These are phyloP conservation scores for Megacollybia platyphylla DNA, from an alignment of 1,284 basidiomycete species.

Conservation along the genomic window DNA sequence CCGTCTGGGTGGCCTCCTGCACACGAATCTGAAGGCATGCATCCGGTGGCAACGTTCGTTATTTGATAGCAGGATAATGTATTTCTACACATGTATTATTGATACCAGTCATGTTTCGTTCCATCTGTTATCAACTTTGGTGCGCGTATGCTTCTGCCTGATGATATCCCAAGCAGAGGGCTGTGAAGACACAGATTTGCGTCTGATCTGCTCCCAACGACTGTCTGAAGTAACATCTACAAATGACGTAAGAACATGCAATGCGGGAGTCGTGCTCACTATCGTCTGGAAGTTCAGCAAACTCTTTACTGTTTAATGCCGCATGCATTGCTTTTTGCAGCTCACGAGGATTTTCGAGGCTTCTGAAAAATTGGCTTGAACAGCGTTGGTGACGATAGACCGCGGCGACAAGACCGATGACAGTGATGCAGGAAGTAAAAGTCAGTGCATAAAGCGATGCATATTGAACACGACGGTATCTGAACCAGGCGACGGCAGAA, in stretches of 20 bases:
- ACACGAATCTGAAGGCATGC: not conserved
- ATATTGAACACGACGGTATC: too few species aligned
- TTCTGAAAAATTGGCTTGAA: conserved; percentile 2
- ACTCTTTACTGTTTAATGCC: too few species aligned
- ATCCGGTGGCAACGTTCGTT: not conserved
- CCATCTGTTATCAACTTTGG: conserved; percentile 44
- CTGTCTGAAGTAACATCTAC: conserved; percentile 9
- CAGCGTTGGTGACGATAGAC: too few species aligned
- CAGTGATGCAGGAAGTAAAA: too few species aligned
- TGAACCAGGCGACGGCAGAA: too few species aligned
- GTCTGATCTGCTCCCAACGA: conserved; percentile 55
- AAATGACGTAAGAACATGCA: too few species aligned
- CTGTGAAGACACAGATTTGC: conserved; percentile 28
- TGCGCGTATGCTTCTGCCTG: conserved; percentile 46
- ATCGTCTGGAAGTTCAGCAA: too few species aligned
- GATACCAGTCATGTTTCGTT: conserved; percentile 34
- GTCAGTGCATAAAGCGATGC: too few species aligned
- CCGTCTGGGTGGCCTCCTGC: conserved; percentile 1
- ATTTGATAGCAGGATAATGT: not conserved
- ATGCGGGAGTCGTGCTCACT: too few species aligned
- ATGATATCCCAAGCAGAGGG: conserved; percentile 55
- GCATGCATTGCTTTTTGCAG: conserved; percentile 28
- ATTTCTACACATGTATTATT: conserved; percentile 1
- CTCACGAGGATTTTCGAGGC: conserved; percentile 27
- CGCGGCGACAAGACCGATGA: too few species aligned